phyloP scores from a whole-genome alignment of 306 rosid species.

The Rosa chinensis region DNA sequence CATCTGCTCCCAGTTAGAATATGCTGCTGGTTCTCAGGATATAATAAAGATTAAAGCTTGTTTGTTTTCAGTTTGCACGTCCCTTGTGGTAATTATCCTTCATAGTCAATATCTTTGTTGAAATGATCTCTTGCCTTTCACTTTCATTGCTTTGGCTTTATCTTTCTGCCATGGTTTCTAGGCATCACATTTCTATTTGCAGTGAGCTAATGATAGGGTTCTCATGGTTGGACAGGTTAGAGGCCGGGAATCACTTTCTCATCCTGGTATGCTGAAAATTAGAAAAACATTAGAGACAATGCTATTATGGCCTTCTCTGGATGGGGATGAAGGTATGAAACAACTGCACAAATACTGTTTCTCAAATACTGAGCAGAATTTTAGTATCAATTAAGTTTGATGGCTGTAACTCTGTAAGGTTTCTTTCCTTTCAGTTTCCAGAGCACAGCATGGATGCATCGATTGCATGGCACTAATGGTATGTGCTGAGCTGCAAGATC shows the following conservation, averaged over 20 bases:
- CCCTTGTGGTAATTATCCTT: constrained; percentile 62
- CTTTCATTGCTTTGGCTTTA: neutral
- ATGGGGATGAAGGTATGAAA: constrained; percentile 69
- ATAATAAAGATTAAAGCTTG: constrained; percentile 61
- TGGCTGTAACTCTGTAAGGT: neutral
- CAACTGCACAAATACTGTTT: constrained; percentile 3
- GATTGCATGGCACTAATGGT: constrained; percentile 90
- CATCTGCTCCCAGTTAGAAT: constrained; percentile 53
- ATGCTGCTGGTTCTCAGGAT: constrained; percentile 46
- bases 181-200: constrained; percentile 24
- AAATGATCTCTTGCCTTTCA: constrained; percentile 14
- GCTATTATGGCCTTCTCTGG: constrained; percentile 71
- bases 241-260: constrained; percentile 58
- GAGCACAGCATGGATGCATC: constrained; percentile 92
- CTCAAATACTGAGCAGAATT: neutral
- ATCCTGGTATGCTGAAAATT: constrained; percentile 50
- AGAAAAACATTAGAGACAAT: constrained; percentile 60
- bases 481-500: constrained; percentile 68
- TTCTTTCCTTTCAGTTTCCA: constrained; percentile 56
- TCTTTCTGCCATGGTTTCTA: constrained; percentile 19
- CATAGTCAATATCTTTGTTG: constrained; percentile 13
- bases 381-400: constrained; percentile 10
- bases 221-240: constrained; percentile 57
- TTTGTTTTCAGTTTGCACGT: constrained; percentile 79
- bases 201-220: constrained; percentile 18